Conservation (phyloP, 2,329 filamentous ascomycete genomes). For the Pseudogymnoascus sp. region DNA sequence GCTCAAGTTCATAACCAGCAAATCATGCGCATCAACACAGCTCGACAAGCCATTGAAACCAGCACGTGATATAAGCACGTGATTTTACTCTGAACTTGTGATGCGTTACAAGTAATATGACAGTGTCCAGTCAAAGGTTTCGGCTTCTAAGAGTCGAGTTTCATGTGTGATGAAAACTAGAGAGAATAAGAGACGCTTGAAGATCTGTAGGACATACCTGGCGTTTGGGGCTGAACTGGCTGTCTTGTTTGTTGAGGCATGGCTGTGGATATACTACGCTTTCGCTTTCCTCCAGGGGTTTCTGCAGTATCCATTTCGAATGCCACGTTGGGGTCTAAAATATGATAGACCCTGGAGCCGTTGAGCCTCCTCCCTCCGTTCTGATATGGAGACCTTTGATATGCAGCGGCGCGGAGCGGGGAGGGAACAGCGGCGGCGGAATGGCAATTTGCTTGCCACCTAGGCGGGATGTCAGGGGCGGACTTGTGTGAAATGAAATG, state of each 20-base stretch:
- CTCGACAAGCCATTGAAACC: background rate
- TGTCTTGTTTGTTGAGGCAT: slow-evolving; percentile 7
- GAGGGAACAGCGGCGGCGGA: background rate
- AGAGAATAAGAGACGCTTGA: background rate
- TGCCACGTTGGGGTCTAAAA: background rate
- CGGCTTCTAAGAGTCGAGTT: background rate
- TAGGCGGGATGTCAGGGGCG: background rate
- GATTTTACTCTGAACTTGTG: background rate
- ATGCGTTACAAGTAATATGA: slow-evolving; percentile 5
- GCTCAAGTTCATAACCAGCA: background rate
- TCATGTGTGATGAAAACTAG: background rate
- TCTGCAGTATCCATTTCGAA: background rate
- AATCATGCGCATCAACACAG: background rate
- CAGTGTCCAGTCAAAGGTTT: background rate
- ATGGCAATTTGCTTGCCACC: background rate
- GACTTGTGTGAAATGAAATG: background rate
- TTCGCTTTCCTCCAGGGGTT: background rate
- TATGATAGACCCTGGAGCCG: background rate
- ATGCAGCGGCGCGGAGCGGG: slow-evolving; percentile 8
- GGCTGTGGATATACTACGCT: slow-evolving; percentile 5
- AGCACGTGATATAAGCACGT: background rate
- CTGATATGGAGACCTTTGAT: background rate
- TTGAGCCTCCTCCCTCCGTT: background rate
- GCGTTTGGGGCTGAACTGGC: background rate
- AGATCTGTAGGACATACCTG: background rate